phyloP scores from a whole-genome alignment of 257 asterid genomes.

The Fraxinus pennsylvanica region DNA sequence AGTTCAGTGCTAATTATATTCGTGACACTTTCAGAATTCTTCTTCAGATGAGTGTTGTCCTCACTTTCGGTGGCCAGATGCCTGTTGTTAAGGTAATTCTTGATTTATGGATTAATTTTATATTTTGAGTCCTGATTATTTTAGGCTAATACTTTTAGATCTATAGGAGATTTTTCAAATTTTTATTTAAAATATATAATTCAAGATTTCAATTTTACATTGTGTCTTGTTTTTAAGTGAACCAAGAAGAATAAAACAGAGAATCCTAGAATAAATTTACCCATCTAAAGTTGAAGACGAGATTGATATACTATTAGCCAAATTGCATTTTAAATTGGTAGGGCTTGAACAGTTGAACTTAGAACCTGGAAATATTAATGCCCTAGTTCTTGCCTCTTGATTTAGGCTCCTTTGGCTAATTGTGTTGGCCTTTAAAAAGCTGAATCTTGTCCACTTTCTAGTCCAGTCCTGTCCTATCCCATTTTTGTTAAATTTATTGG shows the following conservation, averaged over 20 bases:
- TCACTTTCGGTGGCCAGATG: slow-evolving; percentile 80
- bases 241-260: not conserved
- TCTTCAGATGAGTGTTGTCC: slow-evolving; percentile 83
- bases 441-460: not conserved
- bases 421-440: not conserved
- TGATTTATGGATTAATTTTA: not conserved
- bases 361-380: not conserved
- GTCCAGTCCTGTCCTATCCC: not conserved
- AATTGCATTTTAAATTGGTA: not conserved
- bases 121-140: slow-evolving; percentile 9
- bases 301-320: not conserved
- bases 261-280: not conserved
- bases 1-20: slow-evolving; percentile 70
- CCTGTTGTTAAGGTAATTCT: slow-evolving; percentile 72
- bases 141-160: slow-evolving; percentile 18
- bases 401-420: not conserved
- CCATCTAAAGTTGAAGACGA: not conserved
- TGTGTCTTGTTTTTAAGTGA: not conserved
- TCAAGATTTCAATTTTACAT: too few relatives aligned
- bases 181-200: not conserved
- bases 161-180: not conserved
- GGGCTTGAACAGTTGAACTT: not conserved
- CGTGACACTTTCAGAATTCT: slow-evolving; percentile 78
- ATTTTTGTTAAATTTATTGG: not conserved
- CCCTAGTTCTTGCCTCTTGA: not conserved